Percentiles rank a stretch among this genome's conserved stretches.
phyloP scores from a whole-genome alignment of 129 eudicot genomes.

The Deinandra increscens region DNA sequence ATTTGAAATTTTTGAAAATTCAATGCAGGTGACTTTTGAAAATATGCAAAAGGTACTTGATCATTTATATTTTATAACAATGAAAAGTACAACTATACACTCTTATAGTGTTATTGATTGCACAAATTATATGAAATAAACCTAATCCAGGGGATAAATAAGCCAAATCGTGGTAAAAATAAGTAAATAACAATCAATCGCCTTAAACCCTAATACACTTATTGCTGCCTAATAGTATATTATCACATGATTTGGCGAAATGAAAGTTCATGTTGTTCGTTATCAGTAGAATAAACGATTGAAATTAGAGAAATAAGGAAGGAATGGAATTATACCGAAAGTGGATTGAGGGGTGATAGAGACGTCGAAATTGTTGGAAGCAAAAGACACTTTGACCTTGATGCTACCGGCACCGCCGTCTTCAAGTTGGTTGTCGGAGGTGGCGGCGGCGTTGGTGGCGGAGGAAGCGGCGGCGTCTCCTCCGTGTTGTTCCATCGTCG shows the following conservation, averaged over 20 bases:
- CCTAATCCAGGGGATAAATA: background rate
- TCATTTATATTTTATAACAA: background rate
- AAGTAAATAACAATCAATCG: background rate
- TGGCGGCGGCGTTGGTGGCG: background rate
- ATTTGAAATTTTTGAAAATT: background rate
- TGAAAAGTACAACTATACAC: background rate
- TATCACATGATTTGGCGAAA: no score
- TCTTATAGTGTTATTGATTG: background rate
- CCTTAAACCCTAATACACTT: background rate
- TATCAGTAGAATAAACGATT: background rate
- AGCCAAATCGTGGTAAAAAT: background rate
- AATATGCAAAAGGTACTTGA: background rate
- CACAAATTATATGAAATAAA: background rate
- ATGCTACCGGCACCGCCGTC: slow-evolving; percentile 22
- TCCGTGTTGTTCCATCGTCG: slow-evolving; percentile 29
- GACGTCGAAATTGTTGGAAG: slow-evolving; percentile 42
- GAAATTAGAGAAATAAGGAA: background rate
- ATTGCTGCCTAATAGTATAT: background rate
- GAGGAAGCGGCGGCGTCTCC: slow-evolving; percentile 14
- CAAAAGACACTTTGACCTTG: slow-evolving; percentile 49
- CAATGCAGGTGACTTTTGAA: background rate
- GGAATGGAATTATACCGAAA: slow-evolving; percentile 59
- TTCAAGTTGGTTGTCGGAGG: slow-evolving; percentile 9
- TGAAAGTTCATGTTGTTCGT: background rate
- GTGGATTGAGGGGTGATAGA: slow-evolving; percentile 41